phyloP scores from a whole-genome alignment of 495 filamentous ascomycete species.

The Mycothermus thermophilus region DNA sequence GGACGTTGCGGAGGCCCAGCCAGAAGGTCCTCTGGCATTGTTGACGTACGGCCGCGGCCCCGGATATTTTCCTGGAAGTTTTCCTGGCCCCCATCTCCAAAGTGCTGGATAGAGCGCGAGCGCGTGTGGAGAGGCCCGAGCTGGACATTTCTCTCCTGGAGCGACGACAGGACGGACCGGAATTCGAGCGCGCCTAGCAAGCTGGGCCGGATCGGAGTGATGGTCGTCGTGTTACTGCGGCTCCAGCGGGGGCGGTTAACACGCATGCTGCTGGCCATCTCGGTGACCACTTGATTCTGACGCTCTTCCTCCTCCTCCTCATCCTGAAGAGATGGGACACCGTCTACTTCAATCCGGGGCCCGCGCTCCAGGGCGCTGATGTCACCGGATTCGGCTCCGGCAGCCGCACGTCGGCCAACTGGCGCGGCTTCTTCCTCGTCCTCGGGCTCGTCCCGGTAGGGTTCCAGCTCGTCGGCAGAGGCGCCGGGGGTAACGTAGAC shows the following conservation, averaged over 20 bases:
- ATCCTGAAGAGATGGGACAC: constrained; percentile 41
- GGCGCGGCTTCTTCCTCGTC: constrained; percentile 53
- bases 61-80: no score
- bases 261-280: constrained; percentile 88
- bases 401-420: constrained; percentile 32
- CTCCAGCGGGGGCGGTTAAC: constrained; percentile 55
- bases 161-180: constrained; percentile 66
- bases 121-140: constrained; percentile 52
- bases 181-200: constrained; percentile 91
- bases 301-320: constrained; percentile 62
- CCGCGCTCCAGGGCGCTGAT: constrained; percentile 59
- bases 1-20: constrained; percentile 15
- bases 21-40: background rate
- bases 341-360: constrained; percentile 33
- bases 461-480: constrained; percentile 47
- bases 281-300: constrained; percentile 57
- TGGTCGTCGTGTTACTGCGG: constrained; percentile 54
- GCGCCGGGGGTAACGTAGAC: constrained; percentile 44
- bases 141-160: constrained; percentile 63
- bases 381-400: constrained; percentile 42
- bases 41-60: constrained; percentile 9
- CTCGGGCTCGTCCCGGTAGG: constrained; percentile 39
- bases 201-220: constrained; percentile 79
- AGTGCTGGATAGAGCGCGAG: no score
- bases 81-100: no score